Evolutionary conservation across 106 monocot genomes (phyloP), one percentile per base, ranked within the genome.

Genomic region (Dendrobium catenatum): DNA sequence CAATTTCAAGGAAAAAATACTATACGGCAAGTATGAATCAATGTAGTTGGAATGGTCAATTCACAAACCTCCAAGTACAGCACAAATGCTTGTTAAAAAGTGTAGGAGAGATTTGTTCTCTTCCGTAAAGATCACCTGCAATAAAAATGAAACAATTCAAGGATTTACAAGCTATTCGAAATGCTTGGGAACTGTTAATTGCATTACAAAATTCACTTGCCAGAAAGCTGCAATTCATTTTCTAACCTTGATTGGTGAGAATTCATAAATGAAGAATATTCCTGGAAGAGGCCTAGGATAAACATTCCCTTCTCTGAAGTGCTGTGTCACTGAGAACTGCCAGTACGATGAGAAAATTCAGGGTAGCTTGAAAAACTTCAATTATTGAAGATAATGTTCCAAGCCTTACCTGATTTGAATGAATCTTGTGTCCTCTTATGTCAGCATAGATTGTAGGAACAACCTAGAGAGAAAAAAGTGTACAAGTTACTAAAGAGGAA

Each of bases 301-400:
- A 41, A 83, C 82, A 73, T 84, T 80, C 29, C 78, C 82, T 24
- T 93, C 95, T 88, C 89, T 95, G 75, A 91, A 95, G 82, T 95
- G 95, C 86, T 99, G 93, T 20, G 98, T 99, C 68, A 99, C 98
- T 67, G 98, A 99, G 81, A 99, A 99, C 98, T 99, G 91, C 68
- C 90, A 80, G 41, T 49, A 42, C 48, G 82, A 10, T 20, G 40
- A 79, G 5, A 77, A 67, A 77, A 48, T n/a, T 64, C 64, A 75
- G 18, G 55, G 1, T 31, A 46, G 27, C 17, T 73, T 26, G 4
- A 48, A 5, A 51, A 44, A 68, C 31, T 22, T 42, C 6, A 80
- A 72, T 5, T 20, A 27, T 6, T 26, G 18, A 17, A 78, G 9
- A 78, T 37, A 15, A 56, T n/a, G 75, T 42, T 18, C 8, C 10